Percentiles rank a stretch among this genome's conserved stretches.
These are phyloP conservation scores for Cryptosporidium canis DNA, from an alignment of 169 alveolate genomes.

Conservation along the genomic window DNA sequence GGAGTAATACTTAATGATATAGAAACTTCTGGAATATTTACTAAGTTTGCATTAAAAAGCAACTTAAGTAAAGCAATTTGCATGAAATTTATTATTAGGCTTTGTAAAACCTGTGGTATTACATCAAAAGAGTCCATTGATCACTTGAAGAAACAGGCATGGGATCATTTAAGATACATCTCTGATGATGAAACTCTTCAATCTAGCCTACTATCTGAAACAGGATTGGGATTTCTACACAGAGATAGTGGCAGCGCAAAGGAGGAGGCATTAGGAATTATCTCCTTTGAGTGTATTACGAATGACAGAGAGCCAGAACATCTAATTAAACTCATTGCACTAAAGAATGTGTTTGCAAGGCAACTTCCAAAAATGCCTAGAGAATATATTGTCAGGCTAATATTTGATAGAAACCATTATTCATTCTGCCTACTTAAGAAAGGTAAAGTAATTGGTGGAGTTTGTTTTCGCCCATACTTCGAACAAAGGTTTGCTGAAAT, in stretches of 20 bases:
- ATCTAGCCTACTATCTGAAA: constrained; percentile 85
- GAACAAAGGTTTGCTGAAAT: constrained; percentile 96
- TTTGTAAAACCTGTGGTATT: constrained; percentile 26
- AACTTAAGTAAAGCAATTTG: constrained; percentile 41
- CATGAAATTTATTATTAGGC: constrained; percentile 30
- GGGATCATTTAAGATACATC: constrained; percentile 52
- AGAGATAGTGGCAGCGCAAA: constrained; percentile 92
- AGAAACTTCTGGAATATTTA: constrained; percentile 53
- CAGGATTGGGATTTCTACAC: constrained; percentile 90
- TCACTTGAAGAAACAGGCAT: constrained; percentile 57
- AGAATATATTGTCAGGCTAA: constrained; percentile 96
- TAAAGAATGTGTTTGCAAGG: constrained; percentile 94
- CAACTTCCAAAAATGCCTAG: constrained; percentile 99
- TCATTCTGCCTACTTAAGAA: constrained; percentile 92
- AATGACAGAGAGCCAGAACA: constrained; percentile 91
- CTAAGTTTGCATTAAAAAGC: constrained; percentile 53
- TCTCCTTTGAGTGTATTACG: constrained; percentile 89
- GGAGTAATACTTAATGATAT: constrained; percentile 49
- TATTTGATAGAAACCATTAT: constrained; percentile 96
- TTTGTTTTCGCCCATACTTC: constrained; percentile 91
- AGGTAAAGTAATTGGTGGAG: constrained; percentile 97
- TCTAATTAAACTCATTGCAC: constrained; percentile 88
- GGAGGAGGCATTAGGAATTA: constrained; percentile 89
- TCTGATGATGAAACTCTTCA: constrained; percentile 70
- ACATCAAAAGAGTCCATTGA: not conserved